A percentile compares a stretch with the other conserved stretches of the same genome.
Conservation (phyloP, 768 basidiomycete species). For the Antrodiella citrinella region DNA sequence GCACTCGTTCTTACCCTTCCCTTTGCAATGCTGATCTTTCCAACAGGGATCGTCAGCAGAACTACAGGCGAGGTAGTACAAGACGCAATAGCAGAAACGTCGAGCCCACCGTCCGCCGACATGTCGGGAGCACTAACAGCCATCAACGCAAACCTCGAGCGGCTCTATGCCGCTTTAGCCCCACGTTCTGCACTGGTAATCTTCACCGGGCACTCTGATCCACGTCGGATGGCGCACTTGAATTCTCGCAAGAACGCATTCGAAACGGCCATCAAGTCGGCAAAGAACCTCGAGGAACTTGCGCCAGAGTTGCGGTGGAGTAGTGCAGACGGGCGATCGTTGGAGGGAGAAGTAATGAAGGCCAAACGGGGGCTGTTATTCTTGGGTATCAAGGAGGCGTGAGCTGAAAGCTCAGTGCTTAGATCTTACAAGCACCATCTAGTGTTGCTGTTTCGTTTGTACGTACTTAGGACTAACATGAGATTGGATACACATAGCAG, state of each 20-base stretch:
- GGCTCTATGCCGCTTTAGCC: slow-evolving; percentile 64
- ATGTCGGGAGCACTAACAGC: slow-evolving; percentile 26
- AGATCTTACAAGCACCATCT: too few species aligned
- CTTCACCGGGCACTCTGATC: slow-evolving; percentile 86
- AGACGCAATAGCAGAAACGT: slow-evolving; percentile 14
- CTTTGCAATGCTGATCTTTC: background rate
- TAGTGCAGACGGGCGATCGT: slow-evolving; percentile 60
- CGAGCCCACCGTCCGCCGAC: slow-evolving; percentile 4
- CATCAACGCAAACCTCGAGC: slow-evolving; percentile 54
- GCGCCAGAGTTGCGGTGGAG: slow-evolving; percentile 62
- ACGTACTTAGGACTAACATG: too few species aligned
- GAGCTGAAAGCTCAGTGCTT: slow-evolving; percentile 4
- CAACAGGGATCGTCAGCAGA: slow-evolving; percentile 57
- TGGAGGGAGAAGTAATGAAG: slow-evolving; percentile 74
- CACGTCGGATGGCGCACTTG: slow-evolving; percentile 68
- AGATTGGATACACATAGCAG: too few species aligned
- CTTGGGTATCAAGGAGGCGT: slow-evolving; percentile 47
- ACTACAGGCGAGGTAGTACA: slow-evolving; percentile 26
- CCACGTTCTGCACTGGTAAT: slow-evolving; percentile 75
- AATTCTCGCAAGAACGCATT: slow-evolving; percentile 65
- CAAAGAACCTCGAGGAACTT: slow-evolving; percentile 50
- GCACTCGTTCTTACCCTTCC: slow-evolving; percentile 22
- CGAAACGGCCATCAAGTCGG: slow-evolving; percentile 53
- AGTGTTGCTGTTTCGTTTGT: too few species aligned
- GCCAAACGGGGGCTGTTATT: slow-evolving; percentile 82